A percentile compares a stretch with the other conserved stretches of the same genome.
phyloP scores from a whole-genome alignment of 2,329 filamentous ascomycete species.

The Berkeleyomyces rouxiae region DNA sequence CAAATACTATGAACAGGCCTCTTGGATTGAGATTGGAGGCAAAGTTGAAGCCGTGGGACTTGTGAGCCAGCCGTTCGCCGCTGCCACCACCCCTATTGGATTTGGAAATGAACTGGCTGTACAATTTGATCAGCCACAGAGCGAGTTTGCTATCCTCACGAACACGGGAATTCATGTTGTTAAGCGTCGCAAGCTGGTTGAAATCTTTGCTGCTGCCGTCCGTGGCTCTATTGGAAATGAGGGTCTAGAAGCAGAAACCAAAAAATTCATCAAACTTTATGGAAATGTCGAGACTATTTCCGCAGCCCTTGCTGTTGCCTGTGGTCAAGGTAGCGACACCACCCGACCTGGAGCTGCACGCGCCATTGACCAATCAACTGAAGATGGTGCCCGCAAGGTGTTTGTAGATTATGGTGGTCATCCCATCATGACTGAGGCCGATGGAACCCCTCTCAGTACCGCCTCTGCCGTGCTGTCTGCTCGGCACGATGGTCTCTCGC shows the following conservation, averaged over 20 bases:
- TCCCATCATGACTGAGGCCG: conserved; percentile 61
- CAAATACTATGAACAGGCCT: conserved; percentile 61
- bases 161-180: conserved; percentile 81
- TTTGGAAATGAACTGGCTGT: conserved; percentile 93
- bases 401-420: conserved; percentile 91
- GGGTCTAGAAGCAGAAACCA: conserved; percentile 64
- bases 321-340: conserved; percentile 71
- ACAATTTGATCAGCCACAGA: conserved; percentile 73
- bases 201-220: conserved; percentile 76
- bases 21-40: conserved; percentile 60
- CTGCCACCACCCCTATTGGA: conserved; percentile 49
- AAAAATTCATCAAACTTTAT: conserved; percentile 70
- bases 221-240: conserved; percentile 59
- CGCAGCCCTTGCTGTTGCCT: conserved; percentile 83
- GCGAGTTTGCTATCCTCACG: conserved; percentile 81
- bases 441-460: conserved; percentile 53
- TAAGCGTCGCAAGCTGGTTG: conserved; percentile 67
- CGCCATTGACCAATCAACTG: conserved; percentile 67
- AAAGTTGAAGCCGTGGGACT: conserved; percentile 64
- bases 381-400: conserved; percentile 68
- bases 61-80: conserved; percentile 55
- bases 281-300: conserved; percentile 79
- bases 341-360: conserved; percentile 50
- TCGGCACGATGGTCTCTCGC: conserved; percentile 69
- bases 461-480: conserved; percentile 79